Evolutionary conservation across 2,329 filamentous ascomycete species (phyloP), one percentile per base, ranked within the genome.

Genomic region (Fusarium gaditjirri): DNA sequence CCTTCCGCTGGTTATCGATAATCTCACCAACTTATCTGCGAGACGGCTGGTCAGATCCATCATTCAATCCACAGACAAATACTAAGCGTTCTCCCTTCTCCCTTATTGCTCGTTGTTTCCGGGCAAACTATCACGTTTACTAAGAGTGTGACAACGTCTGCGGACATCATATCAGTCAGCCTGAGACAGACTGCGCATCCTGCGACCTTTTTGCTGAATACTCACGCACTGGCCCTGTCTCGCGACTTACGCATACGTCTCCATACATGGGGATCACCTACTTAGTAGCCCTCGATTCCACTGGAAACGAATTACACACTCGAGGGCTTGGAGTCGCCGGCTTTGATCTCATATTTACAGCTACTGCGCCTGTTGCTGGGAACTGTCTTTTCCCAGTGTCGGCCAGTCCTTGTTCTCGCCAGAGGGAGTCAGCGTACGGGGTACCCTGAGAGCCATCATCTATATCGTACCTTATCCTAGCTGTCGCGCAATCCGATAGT

Each of bases 401-500:
- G 54, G 70, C 61, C 61, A 72, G 68, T 62, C 64, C 69, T 58
- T 75, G 72, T 52, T 54, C 58, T 64, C 68, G 56, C 63, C 66
- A 43, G 58, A 50, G 65, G 63, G 23, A 42, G 43, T 27, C 68
- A 72, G 55, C 58, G 55, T 60, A 72, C 65, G 70, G 68, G 65
- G 56, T 62, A 72, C 69, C 60, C 57, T 72, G 56, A 70, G 70
- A 72, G 70, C 68, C 68, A 72, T 69, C 68, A 53, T 47, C 33
- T 36, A 25, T 35, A 47, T 41, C 50, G 27, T 49, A 55, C 65
- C 53, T 63, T 61, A 61, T 58, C 70, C 65, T 44, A 64, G 49
- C 58, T 71, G 57, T 73, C 67, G 71, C 67, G 59, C 59, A 74
- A 74, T 73, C 73, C 73, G 64, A 73, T 75, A 72, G 71, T 72